These are phyloP conservation scores for Tuber calosporum DNA, from an alignment of 495 filamentous ascomycete genomes.

Conservation along the genomic window DNA sequence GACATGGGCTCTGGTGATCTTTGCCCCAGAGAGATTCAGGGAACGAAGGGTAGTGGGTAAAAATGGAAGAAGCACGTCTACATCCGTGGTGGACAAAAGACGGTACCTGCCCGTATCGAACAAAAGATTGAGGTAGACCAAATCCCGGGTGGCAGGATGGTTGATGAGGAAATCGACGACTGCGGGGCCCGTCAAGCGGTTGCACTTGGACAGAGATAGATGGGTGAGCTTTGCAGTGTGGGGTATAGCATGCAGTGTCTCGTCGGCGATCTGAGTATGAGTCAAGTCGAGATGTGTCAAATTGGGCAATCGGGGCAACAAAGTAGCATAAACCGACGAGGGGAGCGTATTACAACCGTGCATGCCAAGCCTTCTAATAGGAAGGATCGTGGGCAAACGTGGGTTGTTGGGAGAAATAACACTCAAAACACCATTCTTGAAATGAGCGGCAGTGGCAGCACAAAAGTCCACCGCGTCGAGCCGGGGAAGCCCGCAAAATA, in stretches of 20 bases:
- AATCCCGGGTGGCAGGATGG: conserved; percentile 61
- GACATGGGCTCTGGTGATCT: conserved; percentile 59
- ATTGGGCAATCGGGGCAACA: conserved; percentile 62
- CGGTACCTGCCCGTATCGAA: conserved; percentile 68
- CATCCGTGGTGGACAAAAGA: conserved; percentile 58
- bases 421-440: conserved; percentile 56
- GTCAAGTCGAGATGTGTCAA: conserved; percentile 76
- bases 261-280: conserved; percentile 69
- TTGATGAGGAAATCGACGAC: conserved; percentile 66
- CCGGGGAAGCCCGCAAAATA: conserved; percentile 61
- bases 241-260: conserved; percentile 64
- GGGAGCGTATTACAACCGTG: conserved; percentile 76
- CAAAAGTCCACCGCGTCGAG: conserved; percentile 71
- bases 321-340: conserved; percentile 57
- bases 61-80: conserved; percentile 59
- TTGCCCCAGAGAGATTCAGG: conserved; percentile 69
- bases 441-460: conserved; percentile 63
- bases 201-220: conserved; percentile 72
- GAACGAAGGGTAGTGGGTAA: conserved; percentile 64
- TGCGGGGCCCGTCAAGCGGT: conserved; percentile 56
- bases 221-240: conserved; percentile 67
- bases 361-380: conserved; percentile 63
- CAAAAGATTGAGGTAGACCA: conserved; percentile 69
- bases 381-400: conserved; percentile 48
- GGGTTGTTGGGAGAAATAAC: conserved; percentile 44